A percentile compares a stretch with the other conserved stretches of the same genome.
phyloP scores from a whole-genome alignment of 805 yeast species.

The Starmerella stigmatis region DNA sequence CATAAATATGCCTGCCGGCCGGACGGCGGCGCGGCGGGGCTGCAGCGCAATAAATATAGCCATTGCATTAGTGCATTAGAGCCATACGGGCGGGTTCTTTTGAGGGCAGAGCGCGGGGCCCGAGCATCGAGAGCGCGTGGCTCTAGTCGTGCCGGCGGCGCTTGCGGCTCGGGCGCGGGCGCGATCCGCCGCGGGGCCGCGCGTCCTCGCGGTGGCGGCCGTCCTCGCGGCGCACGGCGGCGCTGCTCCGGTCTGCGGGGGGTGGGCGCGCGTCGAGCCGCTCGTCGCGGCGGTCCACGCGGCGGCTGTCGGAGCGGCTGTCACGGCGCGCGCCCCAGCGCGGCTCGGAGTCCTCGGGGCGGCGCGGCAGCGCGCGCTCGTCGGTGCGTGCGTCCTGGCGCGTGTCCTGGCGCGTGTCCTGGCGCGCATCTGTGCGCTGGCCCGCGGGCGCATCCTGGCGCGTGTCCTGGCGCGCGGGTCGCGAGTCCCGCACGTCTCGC shows the following conservation, averaged over 20 bases:
- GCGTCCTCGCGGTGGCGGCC: background rate
- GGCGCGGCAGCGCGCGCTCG: too few relatives aligned
- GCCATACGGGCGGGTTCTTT: too few relatives aligned
- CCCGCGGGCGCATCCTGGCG: background rate
- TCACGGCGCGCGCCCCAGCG: constrained; percentile 4
- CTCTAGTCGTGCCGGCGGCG: constrained; percentile 4
- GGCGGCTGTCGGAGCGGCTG: constrained; percentile 1
- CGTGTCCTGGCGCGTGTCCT: background rate
- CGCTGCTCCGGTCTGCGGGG: background rate
- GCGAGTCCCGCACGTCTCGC: too few relatives aligned
- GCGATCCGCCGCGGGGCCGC: too few relatives aligned
- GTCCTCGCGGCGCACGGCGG: constrained; percentile 3
- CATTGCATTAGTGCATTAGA: too few relatives aligned
- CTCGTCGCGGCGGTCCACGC: constrained; percentile 7
- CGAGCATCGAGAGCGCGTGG: background rate
- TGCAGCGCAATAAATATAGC: background rate
- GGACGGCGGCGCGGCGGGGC: too few relatives aligned
- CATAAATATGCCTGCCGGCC: too few relatives aligned
- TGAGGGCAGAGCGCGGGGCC: too few relatives aligned
- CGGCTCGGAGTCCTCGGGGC: too few relatives aligned
- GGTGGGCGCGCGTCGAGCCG: background rate
- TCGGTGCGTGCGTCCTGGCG: background rate
- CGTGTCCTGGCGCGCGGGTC: background rate
- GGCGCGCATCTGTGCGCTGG: background rate
- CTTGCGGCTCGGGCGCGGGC: constrained; percentile 1